phyloP scores from a whole-genome alignment of 2,329 filamentous ascomycete genomes.

The Myriosclerotinia curreyana region DNA sequence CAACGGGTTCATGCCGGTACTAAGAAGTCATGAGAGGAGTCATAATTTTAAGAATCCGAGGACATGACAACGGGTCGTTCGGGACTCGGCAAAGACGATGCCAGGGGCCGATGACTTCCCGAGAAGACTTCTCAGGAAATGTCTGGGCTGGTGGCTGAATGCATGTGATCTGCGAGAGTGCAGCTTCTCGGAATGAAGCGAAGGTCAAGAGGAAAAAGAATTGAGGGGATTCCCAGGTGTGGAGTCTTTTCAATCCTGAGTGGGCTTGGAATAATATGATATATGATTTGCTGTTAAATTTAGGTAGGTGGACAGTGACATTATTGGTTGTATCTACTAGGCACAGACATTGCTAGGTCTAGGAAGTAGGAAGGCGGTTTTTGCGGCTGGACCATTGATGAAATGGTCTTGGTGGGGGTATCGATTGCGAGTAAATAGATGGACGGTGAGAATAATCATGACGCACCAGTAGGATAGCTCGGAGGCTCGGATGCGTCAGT shows the following conservation, averaged over 20 bases:
- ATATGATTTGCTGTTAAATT: neutral
- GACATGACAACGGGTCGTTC: neutral
- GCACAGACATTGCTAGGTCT: neutral
- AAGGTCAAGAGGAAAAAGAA: neutral
- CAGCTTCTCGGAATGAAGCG: neutral
- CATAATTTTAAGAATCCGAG: neutral
- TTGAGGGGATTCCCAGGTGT: conserved; percentile 3
- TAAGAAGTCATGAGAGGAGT: neutral
- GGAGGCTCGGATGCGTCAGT: neutral
- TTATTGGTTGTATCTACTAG: neutral
- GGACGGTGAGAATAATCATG: neutral
- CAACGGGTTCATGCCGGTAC: neutral
- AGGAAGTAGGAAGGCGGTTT: neutral
- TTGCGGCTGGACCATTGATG: conserved; percentile 6
- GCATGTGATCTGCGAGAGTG: conserved; percentile 11
- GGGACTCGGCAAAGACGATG: neutral
- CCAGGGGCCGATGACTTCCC: neutral
- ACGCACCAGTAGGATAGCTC: neutral
- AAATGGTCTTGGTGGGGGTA: conserved; percentile 4
- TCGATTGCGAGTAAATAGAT: neutral
- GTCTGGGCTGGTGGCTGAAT: neutral
- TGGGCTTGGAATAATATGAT: conserved; percentile 3
- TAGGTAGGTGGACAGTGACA: neutral
- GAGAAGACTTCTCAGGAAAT: neutral
- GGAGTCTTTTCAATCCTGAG: neutral